phyloP scores from a whole-genome alignment of 2,329 filamentous ascomycete species.

The Ophiosphaerella herpotricha region DNA sequence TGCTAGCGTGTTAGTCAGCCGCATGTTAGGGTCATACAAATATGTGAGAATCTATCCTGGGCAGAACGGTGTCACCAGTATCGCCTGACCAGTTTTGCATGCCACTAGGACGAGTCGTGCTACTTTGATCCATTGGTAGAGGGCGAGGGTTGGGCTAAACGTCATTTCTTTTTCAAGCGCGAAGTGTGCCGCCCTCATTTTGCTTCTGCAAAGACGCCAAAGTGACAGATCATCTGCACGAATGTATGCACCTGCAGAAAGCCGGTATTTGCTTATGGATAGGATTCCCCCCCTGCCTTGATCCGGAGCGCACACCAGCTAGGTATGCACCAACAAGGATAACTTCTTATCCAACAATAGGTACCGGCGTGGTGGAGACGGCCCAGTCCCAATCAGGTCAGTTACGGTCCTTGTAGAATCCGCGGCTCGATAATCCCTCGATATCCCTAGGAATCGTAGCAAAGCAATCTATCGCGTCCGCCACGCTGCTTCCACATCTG shows the following conservation, averaged over 20 bases:
- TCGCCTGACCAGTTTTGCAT: background rate
- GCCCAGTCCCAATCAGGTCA: background rate
- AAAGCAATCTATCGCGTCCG: slow-evolving; percentile 16
- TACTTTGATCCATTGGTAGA: too few relatives aligned
- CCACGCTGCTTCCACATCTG: slow-evolving; percentile 29
- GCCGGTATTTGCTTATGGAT: background rate
- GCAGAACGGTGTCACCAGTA: background rate
- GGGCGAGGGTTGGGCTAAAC: too few relatives aligned
- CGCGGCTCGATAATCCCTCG: background rate
- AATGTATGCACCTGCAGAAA: background rate
- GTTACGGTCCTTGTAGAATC: background rate
- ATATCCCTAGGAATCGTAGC: background rate
- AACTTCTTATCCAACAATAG: background rate
- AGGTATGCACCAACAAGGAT: too few relatives aligned
- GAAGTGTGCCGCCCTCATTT: background rate
- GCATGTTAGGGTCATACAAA: slow-evolving; percentile 6
- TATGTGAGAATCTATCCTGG: background rate
- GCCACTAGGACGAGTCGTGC: background rate
- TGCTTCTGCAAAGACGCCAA: background rate
- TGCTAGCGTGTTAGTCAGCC: slow-evolving; percentile 21
- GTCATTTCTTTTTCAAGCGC: background rate
- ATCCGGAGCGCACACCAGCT: background rate
- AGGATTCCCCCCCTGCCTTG: background rate
- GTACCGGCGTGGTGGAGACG: background rate
- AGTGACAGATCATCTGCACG: too few relatives aligned